Evolutionary conservation across 2,329 filamentous ascomycete genomes (phyloP).

Genomic region (Fusarium cyanostomum): DNA sequence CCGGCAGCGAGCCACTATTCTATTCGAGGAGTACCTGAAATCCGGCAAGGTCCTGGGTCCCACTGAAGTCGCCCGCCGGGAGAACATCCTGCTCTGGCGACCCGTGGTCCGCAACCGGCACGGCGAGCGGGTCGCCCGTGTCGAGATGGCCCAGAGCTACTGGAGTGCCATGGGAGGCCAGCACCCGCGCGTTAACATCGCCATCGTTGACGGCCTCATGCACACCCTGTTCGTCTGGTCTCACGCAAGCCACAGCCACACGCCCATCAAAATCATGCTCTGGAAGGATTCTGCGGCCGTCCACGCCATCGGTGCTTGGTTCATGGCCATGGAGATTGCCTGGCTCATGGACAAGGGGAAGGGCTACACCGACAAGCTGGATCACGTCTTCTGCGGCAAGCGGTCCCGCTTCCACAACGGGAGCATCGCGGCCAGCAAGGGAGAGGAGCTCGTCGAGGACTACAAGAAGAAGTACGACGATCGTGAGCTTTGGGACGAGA

Average conservation of each 20-base stretch:
- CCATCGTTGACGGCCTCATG: slow-evolving; percentile 44
- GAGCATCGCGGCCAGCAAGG: background rate
- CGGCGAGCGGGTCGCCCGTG: slow-evolving; percentile 44
- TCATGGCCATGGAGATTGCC: slow-evolving; percentile 50
- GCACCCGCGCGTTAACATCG: slow-evolving; percentile 25
- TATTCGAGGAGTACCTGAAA: slow-evolving; percentile 69
- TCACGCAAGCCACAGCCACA: slow-evolving; percentile 27
- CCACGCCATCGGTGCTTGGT: slow-evolving; percentile 51
- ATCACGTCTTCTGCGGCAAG: slow-evolving; percentile 25
- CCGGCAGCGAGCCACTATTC: slow-evolving; percentile 82
- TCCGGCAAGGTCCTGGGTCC: slow-evolving; percentile 68
- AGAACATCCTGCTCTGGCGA: slow-evolving; percentile 67
- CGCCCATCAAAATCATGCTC: slow-evolving; percentile 49
- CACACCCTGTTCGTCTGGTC: slow-evolving; percentile 46
- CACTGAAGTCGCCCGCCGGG: slow-evolving; percentile 69
- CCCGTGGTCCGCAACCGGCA: slow-evolving; percentile 45
- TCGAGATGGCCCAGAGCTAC: slow-evolving; percentile 56
- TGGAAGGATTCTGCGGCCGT: slow-evolving; percentile 43
- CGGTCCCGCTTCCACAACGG: background rate
- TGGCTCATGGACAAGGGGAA: slow-evolving; percentile 44
- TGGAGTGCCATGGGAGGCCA: slow-evolving; percentile 46
- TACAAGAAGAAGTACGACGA: slow-evolving; percentile 35
- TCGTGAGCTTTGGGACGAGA: slow-evolving; percentile 42
- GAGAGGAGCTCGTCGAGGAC: slow-evolving; percentile 2
- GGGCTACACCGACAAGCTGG: slow-evolving; percentile 35